Percentiles rank a stretch among this genome's conserved stretches.
Conservation (phyloP, 305 asterid species). For the Fraxinus paxiana region DNA sequence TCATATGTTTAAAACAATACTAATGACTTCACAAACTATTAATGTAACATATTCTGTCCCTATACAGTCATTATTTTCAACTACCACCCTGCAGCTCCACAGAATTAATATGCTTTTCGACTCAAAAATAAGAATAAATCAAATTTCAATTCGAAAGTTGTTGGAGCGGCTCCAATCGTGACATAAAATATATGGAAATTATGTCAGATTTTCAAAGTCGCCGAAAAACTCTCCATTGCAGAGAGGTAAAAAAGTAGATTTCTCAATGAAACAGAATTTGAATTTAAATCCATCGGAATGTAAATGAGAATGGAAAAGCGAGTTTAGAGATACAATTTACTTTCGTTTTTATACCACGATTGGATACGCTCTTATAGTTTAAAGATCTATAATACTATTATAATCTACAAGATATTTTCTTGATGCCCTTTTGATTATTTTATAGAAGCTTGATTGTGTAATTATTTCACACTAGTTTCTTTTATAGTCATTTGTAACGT, state of each 20-base stretch:
- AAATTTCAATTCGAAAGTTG: not conserved
- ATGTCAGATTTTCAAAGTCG: not conserved
- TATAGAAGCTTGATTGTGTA: not conserved
- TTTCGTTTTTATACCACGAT: too few relatives aligned
- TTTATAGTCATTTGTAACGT: not conserved
- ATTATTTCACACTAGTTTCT: not conserved
- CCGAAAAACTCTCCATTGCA: not conserved
- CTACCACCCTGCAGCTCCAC: constrained; percentile 22
- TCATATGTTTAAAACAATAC: constrained; percentile 25
- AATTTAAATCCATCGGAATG: not conserved
- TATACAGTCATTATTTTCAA: constrained; percentile 14
- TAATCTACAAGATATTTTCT: not conserved
- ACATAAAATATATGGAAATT: not conserved
- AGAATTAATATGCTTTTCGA: constrained; percentile 10
- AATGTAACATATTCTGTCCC: not conserved
- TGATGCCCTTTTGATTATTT: not conserved
- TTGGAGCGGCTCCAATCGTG: not conserved
- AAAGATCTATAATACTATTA: not conserved
- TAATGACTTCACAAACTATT: constrained; percentile 22
- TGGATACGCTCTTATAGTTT: not conserved
- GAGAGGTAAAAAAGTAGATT: not conserved
- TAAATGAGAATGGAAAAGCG: not conserved
- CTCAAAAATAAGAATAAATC: constrained; percentile 1
- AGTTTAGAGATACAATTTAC: not conserved
- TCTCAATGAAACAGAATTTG: too few relatives aligned